A percentile compares a stretch with the other conserved stretches of the same genome.
Evolutionary conservation across 306 rosid genomes (phyloP).

Genomic region (Crotalaria pallida): DNA sequence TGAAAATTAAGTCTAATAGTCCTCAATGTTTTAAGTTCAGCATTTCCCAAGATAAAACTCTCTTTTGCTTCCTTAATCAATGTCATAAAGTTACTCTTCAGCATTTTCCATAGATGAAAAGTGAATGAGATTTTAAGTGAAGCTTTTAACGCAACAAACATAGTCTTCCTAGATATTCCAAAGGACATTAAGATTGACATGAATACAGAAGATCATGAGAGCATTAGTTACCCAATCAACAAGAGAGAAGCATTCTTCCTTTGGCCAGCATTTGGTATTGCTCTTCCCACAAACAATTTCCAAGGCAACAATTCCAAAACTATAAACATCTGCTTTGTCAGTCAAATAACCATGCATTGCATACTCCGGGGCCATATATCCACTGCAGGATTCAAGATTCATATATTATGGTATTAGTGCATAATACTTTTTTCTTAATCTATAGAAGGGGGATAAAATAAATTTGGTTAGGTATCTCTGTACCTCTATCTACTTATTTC

Average conservation of each 20-base stretch:
- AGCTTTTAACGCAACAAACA: neutral
- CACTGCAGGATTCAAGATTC: slow-evolving; percentile 26
- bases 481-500: neutral
- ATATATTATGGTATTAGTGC: neutral
- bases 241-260: slow-evolving; percentile 42
- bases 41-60: too few species aligned
- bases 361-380: slow-evolving; percentile 59
- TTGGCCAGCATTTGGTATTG: slow-evolving; percentile 42
- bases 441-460: neutral
- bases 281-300: slow-evolving; percentile 66
- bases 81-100: too few species aligned
- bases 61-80: too few species aligned
- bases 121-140: neutral
- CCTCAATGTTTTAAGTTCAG: too few species aligned
- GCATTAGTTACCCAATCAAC: slow-evolving; percentile 46
- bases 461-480: neutral
- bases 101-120: too few species aligned
- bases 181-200: neutral
- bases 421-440: neutral
- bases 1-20: too few species aligned
- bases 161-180: neutral
- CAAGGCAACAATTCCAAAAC: slow-evolving; percentile 66
- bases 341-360: slow-evolving; percentile 71
- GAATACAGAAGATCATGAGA: neutral
- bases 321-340: slow-evolving; percentile 77